phyloP scores from a whole-genome alignment of 2,329 filamentous ascomycete species.

The Alternaria arborescens region DNA sequence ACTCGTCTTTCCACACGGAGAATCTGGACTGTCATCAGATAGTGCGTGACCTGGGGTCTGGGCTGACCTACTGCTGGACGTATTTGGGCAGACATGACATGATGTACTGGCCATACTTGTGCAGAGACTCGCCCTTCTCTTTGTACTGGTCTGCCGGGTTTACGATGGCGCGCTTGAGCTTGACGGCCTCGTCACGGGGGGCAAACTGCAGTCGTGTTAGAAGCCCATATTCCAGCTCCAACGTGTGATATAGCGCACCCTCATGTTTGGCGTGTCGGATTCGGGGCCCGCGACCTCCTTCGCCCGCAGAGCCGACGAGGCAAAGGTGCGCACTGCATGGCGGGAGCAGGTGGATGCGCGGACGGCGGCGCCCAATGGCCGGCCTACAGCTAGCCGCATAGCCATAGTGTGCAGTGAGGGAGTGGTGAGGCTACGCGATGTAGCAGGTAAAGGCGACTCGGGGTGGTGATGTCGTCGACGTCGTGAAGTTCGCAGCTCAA shows the following conservation, averaged over 20 bases:
- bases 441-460: conserved; percentile 30
- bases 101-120: conserved; percentile 95
- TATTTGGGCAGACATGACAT: conserved; percentile 98
- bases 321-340: conserved; percentile 53
- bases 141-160: conserved; percentile 95
- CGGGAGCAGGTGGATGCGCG: conserved; percentile 47
- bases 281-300: conserved; percentile 56
- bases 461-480: conserved; percentile 38
- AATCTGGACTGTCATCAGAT: conserved; percentile 61
- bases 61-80: conserved; percentile 76
- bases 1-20: conserved; percentile 99
- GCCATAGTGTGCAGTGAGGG: conserved; percentile 47
- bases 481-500: conserved; percentile 26
- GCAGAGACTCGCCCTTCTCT: conserved; percentile 84
- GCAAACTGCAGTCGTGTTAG: conserved; percentile 50
- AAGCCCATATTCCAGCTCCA: not conserved
- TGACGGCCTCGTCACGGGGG: conserved; percentile 54
- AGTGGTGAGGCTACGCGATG: conserved; percentile 35
- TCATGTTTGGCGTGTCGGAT: conserved; percentile 57
- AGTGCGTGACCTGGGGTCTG: not conserved
- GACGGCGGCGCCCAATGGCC: conserved; percentile 50
- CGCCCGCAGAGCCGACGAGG: conserved; percentile 52
- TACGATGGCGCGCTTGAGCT: conserved; percentile 79
- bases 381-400: conserved; percentile 51
- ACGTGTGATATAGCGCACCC: conserved; percentile 41